Conservation (phyloP, 208 protist species). For the Leishmania lainsoni region DNA sequence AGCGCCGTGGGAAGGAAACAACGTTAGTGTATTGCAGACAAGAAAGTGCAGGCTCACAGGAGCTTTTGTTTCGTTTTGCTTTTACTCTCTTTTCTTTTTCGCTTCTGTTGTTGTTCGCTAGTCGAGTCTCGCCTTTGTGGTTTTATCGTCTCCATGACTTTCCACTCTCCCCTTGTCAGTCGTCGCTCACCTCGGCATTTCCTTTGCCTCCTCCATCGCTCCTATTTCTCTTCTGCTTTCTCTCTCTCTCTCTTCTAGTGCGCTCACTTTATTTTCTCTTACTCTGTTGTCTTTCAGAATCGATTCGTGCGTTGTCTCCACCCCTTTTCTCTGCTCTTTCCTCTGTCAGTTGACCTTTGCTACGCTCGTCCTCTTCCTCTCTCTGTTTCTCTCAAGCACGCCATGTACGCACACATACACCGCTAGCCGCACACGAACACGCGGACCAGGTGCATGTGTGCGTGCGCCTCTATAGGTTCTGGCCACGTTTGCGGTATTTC, state of each 20-base stretch:
- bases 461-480: too few relatives aligned
- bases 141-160: neutral
- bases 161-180: neutral
- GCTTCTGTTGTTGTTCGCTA: neutral
- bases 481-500: neutral
- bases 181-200: neutral
- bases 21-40: neutral
- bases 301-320: neutral
- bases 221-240: slow-evolving; percentile 6
- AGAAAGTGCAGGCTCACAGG: neutral
- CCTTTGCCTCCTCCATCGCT: neutral
- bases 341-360: neutral
- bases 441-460: too few relatives aligned
- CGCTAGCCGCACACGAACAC: too few relatives aligned
- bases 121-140: neutral
- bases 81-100: neutral
- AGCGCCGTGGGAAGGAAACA: too few relatives aligned
- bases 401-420: too few relatives aligned
- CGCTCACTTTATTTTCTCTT: slow-evolving; percentile 4
- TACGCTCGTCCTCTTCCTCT: too few relatives aligned
- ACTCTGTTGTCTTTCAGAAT: neutral
- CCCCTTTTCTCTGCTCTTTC: slow-evolving; percentile 11
- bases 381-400: too few relatives aligned
- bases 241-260: slow-evolving; percentile 1
- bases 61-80: neutral